phyloP scores from a whole-genome alignment of 2,329 filamentous ascomycete genomes.

The Clonostachys solani region DNA sequence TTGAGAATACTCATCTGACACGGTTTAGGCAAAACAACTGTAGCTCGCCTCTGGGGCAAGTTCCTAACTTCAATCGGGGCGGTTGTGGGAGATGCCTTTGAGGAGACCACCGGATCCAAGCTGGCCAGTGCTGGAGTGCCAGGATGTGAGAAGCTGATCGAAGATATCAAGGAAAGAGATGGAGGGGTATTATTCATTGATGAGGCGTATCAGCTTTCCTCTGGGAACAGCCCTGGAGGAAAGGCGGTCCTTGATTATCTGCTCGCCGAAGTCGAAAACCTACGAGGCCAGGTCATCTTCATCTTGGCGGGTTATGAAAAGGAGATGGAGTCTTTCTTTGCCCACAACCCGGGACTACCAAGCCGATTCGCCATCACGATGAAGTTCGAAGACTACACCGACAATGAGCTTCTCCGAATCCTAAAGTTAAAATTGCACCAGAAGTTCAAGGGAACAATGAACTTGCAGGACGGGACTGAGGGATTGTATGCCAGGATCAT shows the following conservation, averaged over 20 bases:
- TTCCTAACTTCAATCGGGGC: conserved; percentile 60
- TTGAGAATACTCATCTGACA: conserved; percentile 2
- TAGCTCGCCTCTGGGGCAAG: conserved; percentile 65
- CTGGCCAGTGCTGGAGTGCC: conserved; percentile 59
- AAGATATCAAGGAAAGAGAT: conserved; percentile 44
- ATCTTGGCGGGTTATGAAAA: conserved; percentile 70
- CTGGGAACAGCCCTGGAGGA: conserved; percentile 52
- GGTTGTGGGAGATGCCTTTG: conserved; percentile 54
- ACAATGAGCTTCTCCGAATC: conserved; percentile 61
- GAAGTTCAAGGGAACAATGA: conserved; percentile 52
- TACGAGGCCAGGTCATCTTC: conserved; percentile 65
- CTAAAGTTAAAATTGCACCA: conserved; percentile 47
- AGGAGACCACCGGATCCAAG: conserved; percentile 65
- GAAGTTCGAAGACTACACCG: conserved; percentile 65
- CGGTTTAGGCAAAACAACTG: conserved; percentile 60
- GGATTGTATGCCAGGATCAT: conserved; percentile 64
- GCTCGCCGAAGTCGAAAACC: conserved; percentile 69
- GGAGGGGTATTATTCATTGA: conserved; percentile 76
- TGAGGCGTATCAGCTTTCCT: conserved; percentile 71
- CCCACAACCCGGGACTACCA: conserved; percentile 66
- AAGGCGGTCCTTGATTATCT: conserved; percentile 64
- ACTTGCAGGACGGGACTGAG: conserved; percentile 48
- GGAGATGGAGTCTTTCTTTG: conserved; percentile 73
- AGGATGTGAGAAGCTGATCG: conserved; percentile 46
- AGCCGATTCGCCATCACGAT: conserved; percentile 65